Conservation (phyloP, 2,329 filamentous ascomycete genomes). For the Fusarium citri region DNA sequence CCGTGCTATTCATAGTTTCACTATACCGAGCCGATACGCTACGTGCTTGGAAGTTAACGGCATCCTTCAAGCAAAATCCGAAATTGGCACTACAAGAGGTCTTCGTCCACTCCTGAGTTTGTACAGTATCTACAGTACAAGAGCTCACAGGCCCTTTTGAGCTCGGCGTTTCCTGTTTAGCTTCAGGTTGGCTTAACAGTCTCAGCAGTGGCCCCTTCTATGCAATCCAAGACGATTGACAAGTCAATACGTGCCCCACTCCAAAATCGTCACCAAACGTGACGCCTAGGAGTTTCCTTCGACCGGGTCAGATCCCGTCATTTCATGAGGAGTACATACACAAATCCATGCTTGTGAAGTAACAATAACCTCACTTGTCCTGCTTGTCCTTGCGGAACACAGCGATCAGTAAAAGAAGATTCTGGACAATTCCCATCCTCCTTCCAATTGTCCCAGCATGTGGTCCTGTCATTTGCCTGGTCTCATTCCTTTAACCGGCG, state of each 20-base stretch:
- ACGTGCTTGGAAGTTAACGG: neutral
- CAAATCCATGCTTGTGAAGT: neutral
- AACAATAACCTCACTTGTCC: neutral
- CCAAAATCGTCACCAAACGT: slow-evolving; percentile 31
- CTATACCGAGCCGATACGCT: slow-evolving; percentile 11
- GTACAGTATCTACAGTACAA: neutral
- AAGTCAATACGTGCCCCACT: slow-evolving; percentile 26
- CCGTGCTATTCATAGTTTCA: slow-evolving; percentile 24
- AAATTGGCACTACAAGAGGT: slow-evolving; percentile 4
- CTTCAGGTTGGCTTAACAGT: slow-evolving; percentile 23
- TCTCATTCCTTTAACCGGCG: slow-evolving; percentile 16
- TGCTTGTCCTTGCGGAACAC: neutral
- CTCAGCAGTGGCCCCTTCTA: slow-evolving; percentile 16
- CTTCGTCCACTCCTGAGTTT: neutral
- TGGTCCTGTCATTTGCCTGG: slow-evolving; percentile 7
- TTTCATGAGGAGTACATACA: neutral
- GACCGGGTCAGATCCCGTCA: neutral
- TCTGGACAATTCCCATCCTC: neutral
- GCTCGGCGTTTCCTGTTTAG: slow-evolving; percentile 30
- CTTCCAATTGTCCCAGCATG: slow-evolving; percentile 2
- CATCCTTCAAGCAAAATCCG: slow-evolving; percentile 6
- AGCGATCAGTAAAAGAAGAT: neutral
- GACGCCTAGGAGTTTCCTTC: neutral
- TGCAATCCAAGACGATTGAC: slow-evolving; percentile 15
- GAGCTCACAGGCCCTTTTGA: slow-evolving; percentile 6